A percentile compares a stretch with the other conserved stretches of the same genome.
Conservation (phyloP, 1,284 basidiomycete species). For the Fomes fomentarius region DNA sequence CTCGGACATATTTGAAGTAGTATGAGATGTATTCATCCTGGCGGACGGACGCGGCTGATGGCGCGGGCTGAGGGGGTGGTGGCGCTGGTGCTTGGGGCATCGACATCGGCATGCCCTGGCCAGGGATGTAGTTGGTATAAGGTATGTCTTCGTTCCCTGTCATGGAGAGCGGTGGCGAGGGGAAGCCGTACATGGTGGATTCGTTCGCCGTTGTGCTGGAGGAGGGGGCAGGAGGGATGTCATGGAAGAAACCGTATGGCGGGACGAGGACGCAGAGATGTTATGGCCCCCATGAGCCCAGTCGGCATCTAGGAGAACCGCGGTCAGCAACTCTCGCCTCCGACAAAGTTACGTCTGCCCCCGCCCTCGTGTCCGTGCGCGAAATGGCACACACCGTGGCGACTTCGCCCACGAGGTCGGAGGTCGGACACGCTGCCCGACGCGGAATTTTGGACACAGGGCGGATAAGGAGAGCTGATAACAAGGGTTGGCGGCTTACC, state of each 20-base stretch:
- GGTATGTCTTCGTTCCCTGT: slow-evolving; percentile 15
- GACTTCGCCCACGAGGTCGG: slow-evolving; percentile 16
- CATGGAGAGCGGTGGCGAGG: slow-evolving; percentile 14
- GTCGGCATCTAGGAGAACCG: slow-evolving; percentile 17
- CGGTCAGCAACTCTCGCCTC: slow-evolving; percentile 15
- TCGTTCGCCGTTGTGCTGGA: slow-evolving; percentile 8
- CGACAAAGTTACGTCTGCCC: slow-evolving; percentile 21
- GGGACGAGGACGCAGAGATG: slow-evolving; percentile 14
- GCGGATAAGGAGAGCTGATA: neutral
- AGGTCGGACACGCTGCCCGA: too few relatives aligned
- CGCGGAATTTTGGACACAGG: too few relatives aligned
- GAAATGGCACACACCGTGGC: too few relatives aligned
- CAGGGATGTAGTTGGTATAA: slow-evolving; percentile 14
- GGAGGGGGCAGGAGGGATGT: slow-evolving; percentile 4
- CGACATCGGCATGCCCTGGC: slow-evolving; percentile 17
- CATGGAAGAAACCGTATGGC: slow-evolving; percentile 14
- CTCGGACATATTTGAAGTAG: slow-evolving; percentile 69
- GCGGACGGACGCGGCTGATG: slow-evolving; percentile 11
- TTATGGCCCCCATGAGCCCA: slow-evolving; percentile 22
- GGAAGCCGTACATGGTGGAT: slow-evolving; percentile 15
- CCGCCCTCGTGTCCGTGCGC: neutral
- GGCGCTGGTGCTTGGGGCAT: slow-evolving; percentile 11
- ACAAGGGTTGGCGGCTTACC: slow-evolving; percentile 19
- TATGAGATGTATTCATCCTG: slow-evolving; percentile 56
- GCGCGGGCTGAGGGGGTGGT: slow-evolving; percentile 6